Base-by-base conservation (phyloP, 306 rosid genomes). In the Cicer yamashitae region DNA sequence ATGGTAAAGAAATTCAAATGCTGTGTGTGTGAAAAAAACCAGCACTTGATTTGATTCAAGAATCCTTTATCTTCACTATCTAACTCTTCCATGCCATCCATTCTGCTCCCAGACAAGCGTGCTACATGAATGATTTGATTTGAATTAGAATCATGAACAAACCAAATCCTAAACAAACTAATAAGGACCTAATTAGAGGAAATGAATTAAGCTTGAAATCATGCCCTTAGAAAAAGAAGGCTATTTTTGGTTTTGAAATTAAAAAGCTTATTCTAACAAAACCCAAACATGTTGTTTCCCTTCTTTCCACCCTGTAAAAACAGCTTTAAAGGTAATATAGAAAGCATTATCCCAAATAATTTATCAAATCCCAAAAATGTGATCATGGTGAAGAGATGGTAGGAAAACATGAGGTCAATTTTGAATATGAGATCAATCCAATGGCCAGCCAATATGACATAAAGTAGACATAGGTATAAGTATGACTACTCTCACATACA, bases 1-100 rank as follows among this genome's bases (percentile, higher is more conserved):
- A 96, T 96, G 34, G 94, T 89, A 50, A 81, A 14, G 77, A 89
- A 96, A 87, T 90, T 96, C 89, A 96, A 50, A 82, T 90, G 96
- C 63, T 92, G 98, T 0, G 98, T 58, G 71, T 88, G 97, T 48
- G 99, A 82, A 46, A 89, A 80, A 68, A 96, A 75, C 99, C 97
- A 92, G 79, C 79, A 76, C 83, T 92, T 92, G 75, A 82, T 48
- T 87, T 46, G 78, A 82, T 75, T 89, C 79, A 96, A 67, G 78
- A 88, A 39, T 78, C 98, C 96, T 62, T 70, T 83, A 44, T 76
- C 84, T 73, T 92, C 97, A 46, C 79, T 84, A 70, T 88, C 88
- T 52, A 96, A 73, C 85, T 88, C 98, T 74, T 88, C 89, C 85
- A 94, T 82, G 41, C 85, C 91, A 38, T 91, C 91, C 58, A 86